A percentile compares a stretch with the other conserved stretches of the same genome.
Evolutionary conservation across 2,329 filamentous ascomycete species (phyloP).

Genomic region (Madurella mycetomatis): DNA sequence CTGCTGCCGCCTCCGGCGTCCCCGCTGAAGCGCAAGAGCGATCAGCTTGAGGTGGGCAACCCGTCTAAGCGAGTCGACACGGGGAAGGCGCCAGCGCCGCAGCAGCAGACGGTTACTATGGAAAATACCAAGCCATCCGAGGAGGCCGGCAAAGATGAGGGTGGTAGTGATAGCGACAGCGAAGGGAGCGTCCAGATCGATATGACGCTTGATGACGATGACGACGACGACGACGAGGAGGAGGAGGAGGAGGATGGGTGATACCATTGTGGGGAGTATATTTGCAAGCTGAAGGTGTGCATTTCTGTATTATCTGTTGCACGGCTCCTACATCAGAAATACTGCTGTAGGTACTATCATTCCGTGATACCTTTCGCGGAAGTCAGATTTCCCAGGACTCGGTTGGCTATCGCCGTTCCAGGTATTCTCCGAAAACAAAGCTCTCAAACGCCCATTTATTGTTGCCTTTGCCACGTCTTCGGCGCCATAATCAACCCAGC

Average conservation of each 20-base stretch:
- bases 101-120: constrained; percentile 8
- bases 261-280: constrained; percentile 19
- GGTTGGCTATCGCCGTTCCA: background rate
- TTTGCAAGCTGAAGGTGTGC: constrained; percentile 4
- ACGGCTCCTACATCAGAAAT: background rate
- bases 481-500: background rate
- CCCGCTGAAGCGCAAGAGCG: constrained; percentile 38
- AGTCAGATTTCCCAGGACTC: background rate
- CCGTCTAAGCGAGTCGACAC: constrained; percentile 23
- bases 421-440: background rate
- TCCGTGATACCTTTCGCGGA: background rate
- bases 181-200: constrained; percentile 56
- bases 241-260: constrained; percentile 25
- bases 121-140: background rate
- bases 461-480: background rate
- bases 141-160: constrained; percentile 28
- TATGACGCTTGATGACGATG: constrained; percentile 54
- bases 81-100: constrained; percentile 15
- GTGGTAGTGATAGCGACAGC: constrained; percentile 41
- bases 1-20: constrained; percentile 5
- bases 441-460: constrained; percentile 7
- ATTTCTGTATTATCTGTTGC: background rate
- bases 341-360: background rate
- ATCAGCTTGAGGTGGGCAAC: constrained; percentile 34
- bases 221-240: constrained; percentile 39